Evolutionary conservation across 306 rosid species (phyloP), one percentile per base, ranked within the genome.

Genomic region (Vigna hirtella): DNA sequence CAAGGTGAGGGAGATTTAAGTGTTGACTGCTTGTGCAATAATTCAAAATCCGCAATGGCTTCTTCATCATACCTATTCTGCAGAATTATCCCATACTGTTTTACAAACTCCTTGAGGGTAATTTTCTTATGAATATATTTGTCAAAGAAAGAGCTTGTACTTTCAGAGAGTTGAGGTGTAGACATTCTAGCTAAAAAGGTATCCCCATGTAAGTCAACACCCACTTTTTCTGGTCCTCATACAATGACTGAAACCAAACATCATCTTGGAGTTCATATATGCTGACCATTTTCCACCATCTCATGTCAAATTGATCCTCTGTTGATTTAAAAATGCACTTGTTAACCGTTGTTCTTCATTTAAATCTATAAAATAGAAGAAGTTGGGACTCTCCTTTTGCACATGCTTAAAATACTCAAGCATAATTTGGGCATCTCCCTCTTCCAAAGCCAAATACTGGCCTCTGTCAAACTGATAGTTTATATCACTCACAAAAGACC

Each of bases 1-100:
- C 98, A 91, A 69, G 98, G 98, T 42, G 98, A 93, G 83, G 98
- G 98, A 79, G 97, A 91, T 79, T 88, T 93, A 43, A 91, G 85
- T 57, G 98, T 97, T 40, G 97, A 97, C 82, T 93, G 98, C 81
- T 93, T 93, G 90, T 93, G 91, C 84, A 88, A 85, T 68, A 95
- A 91, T 85, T 93, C 98, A 77, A 93, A 93, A 88, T 93, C 98
- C 73, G 97, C 95, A 73, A 89, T 86, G 48, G 87, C 90, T 86
- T 93, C 98, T 81, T 91, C 98, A 74, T 93, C 97, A 72, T 86
- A 90, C 86, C 98, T 88, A 59, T 86, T 91, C 63, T 91, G 98
- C 57, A 93, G 89, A 82, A 93, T 93, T 16, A 84, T 73, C 74
- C 93, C 95, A 66, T 93, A 93, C 63, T 91, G 97, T 79, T 91